Percentiles rank a stretch among this genome's conserved stretches.
Conservation (phyloP, 1,284 basidiomycete genomes). For the Apiotrichum mycotoxinovorans region DNA sequence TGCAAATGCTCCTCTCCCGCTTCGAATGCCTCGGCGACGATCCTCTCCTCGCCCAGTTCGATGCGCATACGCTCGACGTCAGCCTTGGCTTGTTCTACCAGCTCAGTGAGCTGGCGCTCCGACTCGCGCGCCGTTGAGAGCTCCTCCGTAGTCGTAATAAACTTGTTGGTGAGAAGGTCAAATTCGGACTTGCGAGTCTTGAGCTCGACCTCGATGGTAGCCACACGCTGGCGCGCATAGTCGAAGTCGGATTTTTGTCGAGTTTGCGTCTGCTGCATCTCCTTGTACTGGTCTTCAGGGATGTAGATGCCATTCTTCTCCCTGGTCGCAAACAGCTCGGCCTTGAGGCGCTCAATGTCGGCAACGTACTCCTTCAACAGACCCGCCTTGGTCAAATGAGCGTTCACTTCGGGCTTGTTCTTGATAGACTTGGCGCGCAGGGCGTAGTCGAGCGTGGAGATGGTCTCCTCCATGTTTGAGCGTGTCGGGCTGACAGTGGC, state of each 20-base stretch:
- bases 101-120: constrained; percentile 59
- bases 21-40: constrained; percentile 71
- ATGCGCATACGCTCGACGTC: constrained; percentile 59
- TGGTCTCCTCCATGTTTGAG: constrained; percentile 92
- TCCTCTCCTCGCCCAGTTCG: constrained; percentile 69
- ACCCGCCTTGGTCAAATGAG: constrained; percentile 86
- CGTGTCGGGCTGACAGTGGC: constrained; percentile 90
- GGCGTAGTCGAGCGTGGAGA: constrained; percentile 97
- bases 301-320: constrained; percentile 95
- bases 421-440: constrained; percentile 92
- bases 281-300: constrained; percentile 80
- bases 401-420: constrained; percentile 93
- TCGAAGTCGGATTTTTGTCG: constrained; percentile 68
- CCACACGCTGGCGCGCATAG: constrained; percentile 75
- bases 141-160: constrained; percentile 71
- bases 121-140: constrained; percentile 55
- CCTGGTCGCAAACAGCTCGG: constrained; percentile 76
- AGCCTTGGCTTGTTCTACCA: constrained; percentile 57
- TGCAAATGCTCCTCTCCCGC: constrained; percentile 69
- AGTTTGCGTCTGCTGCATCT: constrained; percentile 74
- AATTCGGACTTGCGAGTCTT: constrained; percentile 79
- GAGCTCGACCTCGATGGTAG: constrained; percentile 77
- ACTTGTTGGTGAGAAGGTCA: constrained; percentile 73
- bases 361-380: constrained; percentile 90
- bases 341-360: constrained; percentile 93